A percentile compares a stretch with the other conserved stretches of the same genome.
Evolutionary conservation across 2,329 filamentous ascomycete genomes (phyloP).

Genomic region (Lasiodiplodia theobromae): DNA sequence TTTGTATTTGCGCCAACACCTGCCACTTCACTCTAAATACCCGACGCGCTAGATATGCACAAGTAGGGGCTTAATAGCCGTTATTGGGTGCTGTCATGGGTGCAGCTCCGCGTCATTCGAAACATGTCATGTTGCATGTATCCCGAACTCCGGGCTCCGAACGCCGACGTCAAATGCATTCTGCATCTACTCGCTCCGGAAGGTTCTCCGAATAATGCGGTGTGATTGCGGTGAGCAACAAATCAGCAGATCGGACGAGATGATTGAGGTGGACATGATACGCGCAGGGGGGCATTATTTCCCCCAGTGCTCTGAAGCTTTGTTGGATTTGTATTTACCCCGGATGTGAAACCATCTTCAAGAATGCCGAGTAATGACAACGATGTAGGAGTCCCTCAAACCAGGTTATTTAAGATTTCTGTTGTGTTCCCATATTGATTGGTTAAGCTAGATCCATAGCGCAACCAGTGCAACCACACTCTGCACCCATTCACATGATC

Average conservation of each 20-base stretch:
- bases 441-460: background rate
- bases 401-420: background rate
- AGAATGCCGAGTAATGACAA: background rate
- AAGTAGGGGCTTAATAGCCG: background rate
- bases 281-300: background rate
- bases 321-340: background rate
- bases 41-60: background rate
- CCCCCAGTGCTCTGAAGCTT: background rate
- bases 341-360: background rate
- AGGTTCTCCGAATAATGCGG: background rate
- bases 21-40: background rate
- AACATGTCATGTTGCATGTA: conserved; percentile 6
- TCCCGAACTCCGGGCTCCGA: background rate
- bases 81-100: background rate
- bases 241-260: background rate
- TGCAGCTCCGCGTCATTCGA: background rate
- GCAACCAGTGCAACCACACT: background rate
- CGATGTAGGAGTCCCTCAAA: background rate
- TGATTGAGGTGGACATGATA: background rate
- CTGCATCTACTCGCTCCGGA: background rate
- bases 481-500: background rate
- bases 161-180: background rate
- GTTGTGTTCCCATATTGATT: background rate
- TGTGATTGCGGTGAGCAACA: background rate
- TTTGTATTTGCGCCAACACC: background rate